Percentiles rank a stretch among this genome's conserved stretches.
phyloP scores from a whole-genome alignment of 225 moss, liverwort and hornwort species.

The Bryum argenteum region DNA sequence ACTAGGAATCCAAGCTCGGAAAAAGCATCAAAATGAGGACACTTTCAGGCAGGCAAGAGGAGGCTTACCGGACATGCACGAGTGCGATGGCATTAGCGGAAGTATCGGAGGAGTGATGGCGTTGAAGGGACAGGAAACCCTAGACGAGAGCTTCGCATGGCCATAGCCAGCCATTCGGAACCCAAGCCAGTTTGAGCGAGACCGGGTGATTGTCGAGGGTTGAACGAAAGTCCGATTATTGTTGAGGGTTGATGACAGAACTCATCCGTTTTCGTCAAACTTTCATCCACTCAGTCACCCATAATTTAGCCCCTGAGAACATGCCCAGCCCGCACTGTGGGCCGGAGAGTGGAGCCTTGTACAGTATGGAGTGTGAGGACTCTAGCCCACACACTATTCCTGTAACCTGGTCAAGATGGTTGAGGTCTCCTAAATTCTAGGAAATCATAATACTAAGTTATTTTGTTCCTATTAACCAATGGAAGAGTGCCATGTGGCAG shows the following conservation, averaged over 20 bases:
- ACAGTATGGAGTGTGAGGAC: no score
- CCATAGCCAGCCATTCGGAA: conserved; percentile 34
- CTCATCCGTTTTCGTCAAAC: no score
- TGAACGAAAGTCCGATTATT: neutral
- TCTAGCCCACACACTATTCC: no score
- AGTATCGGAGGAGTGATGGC: neutral
- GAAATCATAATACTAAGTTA: no score
- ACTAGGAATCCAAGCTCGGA: conserved; percentile 3
- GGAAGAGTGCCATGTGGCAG: no score
- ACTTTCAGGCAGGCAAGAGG: neutral
- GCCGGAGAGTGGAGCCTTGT: no score
- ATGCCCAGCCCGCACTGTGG: no score
- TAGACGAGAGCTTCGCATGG: conserved; percentile 38
- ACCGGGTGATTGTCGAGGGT: neutral
- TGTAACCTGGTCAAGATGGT: no score
- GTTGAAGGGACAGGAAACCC: conserved; percentile 24
- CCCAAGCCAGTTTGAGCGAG: neutral
- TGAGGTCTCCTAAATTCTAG: no score
- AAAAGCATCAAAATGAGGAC: neutral
- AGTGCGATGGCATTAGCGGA: conserved; percentile 15
- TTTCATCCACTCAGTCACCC: no score
- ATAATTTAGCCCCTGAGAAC: no score
- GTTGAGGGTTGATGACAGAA: conserved; percentile 31
- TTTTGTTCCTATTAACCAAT: no score
- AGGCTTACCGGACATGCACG: conserved; percentile 24